Base-by-base conservation (phyloP, 257 asterid species). In the Verbascum thapsus region DNA sequence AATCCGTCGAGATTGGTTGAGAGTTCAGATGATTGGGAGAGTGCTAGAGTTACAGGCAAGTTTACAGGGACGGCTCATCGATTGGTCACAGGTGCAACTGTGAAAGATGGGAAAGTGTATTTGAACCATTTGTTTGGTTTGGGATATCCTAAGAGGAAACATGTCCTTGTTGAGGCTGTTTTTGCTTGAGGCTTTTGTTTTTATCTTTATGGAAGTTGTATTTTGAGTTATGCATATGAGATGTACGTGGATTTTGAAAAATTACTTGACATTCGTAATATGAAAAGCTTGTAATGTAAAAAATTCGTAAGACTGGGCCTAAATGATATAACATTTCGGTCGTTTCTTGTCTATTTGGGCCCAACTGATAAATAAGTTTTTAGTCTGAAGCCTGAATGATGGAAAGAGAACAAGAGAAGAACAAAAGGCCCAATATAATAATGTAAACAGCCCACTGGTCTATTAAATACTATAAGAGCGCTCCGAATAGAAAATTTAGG, bases 101-200 rank as follows among this genome's bases (percentile, higher is more conserved):
- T 84, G 66, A 90, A 94, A 80, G 96, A 90, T 20, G 96, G 79
- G 8, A 90, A 81, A 76, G 88, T 80, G 35, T 94, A 94, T 49
- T 37, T 94, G 37, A 90, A 77, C 68, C 99, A 90, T 62, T 7
- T 94, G n/a, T 12, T 90, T 69, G 97, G 97, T 18, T 66, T 94
- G 72, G 99, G 99, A 22, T 94, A 85, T 52, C 96, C 99, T 10
- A 84, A 66, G 74, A 86, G 64, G 74, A 90, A 85, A 66, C 99
- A 94, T 76, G 66, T 85, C 38, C 87, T 94, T 16, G 62, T 80
- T 61, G 96, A 94, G 76, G 96, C 96, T 44, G 76, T 72, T 53
- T 94, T 94, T 66, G 67, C 77, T 58, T 12, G 51, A 47, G 51
- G 34, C 20, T 59, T 45, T 7, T 55, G 67, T n/a, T 13, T 13